These are phyloP conservation scores for Nemania sp. DNA, from an alignment of 2,329 filamentous ascomycete species.

Conservation along the genomic window DNA sequence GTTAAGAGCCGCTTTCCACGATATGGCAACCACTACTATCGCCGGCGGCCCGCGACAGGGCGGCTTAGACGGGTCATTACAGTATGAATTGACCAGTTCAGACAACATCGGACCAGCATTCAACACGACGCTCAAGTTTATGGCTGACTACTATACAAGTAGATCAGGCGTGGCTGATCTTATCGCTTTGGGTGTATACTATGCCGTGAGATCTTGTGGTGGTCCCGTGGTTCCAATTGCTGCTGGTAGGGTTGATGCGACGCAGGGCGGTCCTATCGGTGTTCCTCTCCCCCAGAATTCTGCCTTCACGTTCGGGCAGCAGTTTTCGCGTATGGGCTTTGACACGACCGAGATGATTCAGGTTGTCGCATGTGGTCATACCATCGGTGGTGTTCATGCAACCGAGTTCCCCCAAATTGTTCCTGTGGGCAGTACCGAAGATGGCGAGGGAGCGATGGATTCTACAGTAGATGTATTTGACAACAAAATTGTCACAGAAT, in stretches of 20 bases:
- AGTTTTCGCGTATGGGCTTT: constrained; percentile 71
- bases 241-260: constrained; percentile 67
- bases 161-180: constrained; percentile 67
- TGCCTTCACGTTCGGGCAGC: constrained; percentile 62
- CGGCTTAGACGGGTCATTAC: constrained; percentile 70
- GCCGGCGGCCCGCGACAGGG: constrained; percentile 58
- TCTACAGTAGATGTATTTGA: constrained; percentile 64
- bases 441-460: constrained; percentile 62
- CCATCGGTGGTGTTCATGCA: constrained; percentile 69
- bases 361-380: constrained; percentile 71
- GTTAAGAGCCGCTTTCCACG: constrained; percentile 71
- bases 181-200: constrained; percentile 69
- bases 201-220: constrained; percentile 69
- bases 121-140: constrained; percentile 64
- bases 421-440: constrained; percentile 55
- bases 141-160: constrained; percentile 64
- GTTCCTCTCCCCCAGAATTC: constrained; percentile 70
- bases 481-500: constrained; percentile 68
- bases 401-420: constrained; percentile 66
- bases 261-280: constrained; percentile 58
- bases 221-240: constrained; percentile 66
- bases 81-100: constrained; percentile 66
- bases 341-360: constrained; percentile 68
- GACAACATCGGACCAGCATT: constrained; percentile 70
- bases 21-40: constrained; percentile 67